Evolutionary conservation across 208 protist genomes (phyloP).

Genomic region (Leishmania arabica): DNA sequence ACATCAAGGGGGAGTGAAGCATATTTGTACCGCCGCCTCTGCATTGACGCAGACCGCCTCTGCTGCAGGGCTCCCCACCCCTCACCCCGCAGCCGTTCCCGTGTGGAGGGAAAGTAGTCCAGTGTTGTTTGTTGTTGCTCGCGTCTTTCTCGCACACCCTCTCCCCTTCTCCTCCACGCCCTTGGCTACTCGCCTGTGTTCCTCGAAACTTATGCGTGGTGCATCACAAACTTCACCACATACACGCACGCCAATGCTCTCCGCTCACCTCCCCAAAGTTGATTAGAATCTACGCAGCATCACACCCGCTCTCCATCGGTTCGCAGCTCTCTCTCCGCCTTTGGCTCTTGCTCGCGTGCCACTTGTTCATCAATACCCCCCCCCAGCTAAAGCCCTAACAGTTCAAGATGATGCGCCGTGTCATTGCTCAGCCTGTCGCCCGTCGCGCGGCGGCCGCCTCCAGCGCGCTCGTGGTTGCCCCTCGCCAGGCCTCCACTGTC

Average conservation of each 20-base stretch:
- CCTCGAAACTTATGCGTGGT: neutral
- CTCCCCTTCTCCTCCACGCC: neutral
- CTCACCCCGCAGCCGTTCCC: too few species aligned
- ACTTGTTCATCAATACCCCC: neutral
- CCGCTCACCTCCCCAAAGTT: neutral
- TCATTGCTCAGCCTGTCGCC: slow-evolving; percentile 40
- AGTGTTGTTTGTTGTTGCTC: neutral
- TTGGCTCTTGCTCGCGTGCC: neutral
- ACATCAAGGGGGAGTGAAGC: neutral
- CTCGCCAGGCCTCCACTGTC: slow-evolving; percentile 64
- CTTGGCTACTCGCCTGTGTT: neutral
- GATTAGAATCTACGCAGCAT: neutral
- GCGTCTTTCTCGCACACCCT: neutral
- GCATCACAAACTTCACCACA: neutral
- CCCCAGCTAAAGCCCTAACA: neutral
- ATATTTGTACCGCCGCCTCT: neutral
- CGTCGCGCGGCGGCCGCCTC: slow-evolving; percentile 37
- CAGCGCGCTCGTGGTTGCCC: slow-evolving; percentile 38
- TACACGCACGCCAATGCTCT: neutral
- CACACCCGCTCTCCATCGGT: neutral
- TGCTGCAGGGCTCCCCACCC: neutral
- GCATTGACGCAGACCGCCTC: neutral
- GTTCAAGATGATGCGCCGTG: slow-evolving; percentile 68
- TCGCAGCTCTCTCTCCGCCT: slow-evolving; percentile 1
- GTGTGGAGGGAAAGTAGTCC: neutral